Evolutionary conservation across 345 rosid genomes (phyloP), one percentile per base, ranked within the genome.

Genomic region (Populus tremula): DNA sequence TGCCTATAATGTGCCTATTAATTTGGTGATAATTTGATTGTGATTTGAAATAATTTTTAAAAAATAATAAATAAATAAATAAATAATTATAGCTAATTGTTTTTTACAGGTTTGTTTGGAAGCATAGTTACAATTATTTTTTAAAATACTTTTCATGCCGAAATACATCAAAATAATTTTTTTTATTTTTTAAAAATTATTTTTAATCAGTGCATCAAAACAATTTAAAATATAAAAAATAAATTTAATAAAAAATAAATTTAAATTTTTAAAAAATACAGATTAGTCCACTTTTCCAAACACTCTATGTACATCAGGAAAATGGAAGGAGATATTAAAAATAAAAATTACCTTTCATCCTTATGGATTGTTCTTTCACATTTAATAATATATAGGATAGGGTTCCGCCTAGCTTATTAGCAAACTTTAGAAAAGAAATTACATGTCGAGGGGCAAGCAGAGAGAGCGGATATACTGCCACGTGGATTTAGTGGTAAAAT

Each of bases 71-170:
- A 41, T 9, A 41, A 9, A 39, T n/a, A n/a, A n/a, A n/a, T 8
- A 18, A 5, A 50, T 0, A 54, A 54, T 6, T 1, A 25, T 7
- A 54, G 61, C 12, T 2, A 54, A 54, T 25, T 0, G 7, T 21
- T 5, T 5, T 49, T 5, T 16, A 29, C 2, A 1, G 1, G 31
- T 0, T 2, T 29, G 2, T 29, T 29, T 29, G 0, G 0, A 1
- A 29, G 0, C 1, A 2, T 0, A 29, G 0, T 29, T 29, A 1
- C 31, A 0, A 0, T 29, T 29, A 2, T 0, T 29, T 29, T 29
- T 29, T 1, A 29, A 29, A 29, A 2, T 29, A 29, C 1, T 29
- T 29, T 29, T 29, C 0, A 29, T 29, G 31, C 31, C 1, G 2
- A 29, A 29, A 29, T 29, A 1, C 1, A 29, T 1, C 0, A 29